These are phyloP conservation scores for Cyclostephanos tholiformis DNA, from an alignment of 108 stramenopile species.

Conservation along the genomic window DNA sequence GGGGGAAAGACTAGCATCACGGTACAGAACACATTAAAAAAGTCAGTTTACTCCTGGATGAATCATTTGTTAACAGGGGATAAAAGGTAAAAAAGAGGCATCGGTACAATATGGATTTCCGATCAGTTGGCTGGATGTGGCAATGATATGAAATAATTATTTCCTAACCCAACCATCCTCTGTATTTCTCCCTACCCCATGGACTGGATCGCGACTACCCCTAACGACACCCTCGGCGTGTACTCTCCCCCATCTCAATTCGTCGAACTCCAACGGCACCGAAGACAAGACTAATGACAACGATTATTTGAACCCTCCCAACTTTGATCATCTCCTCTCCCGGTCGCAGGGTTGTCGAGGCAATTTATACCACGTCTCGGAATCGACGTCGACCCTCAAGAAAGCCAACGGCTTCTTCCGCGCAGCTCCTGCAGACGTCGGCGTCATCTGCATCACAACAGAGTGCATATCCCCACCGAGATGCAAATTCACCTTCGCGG, in stretches of 20 bases:
- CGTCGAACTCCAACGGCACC: not conserved
- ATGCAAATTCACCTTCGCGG: conserved; percentile 15
- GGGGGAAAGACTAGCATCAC: no score
- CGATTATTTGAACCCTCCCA: not conserved
- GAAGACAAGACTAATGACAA: not conserved
- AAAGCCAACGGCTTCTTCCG: not conserved
- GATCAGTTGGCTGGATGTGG: no score
- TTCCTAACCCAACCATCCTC: not conserved
- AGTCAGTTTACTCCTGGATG: no score
- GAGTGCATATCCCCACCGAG: conserved; percentile 18
- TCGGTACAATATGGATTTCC: no score
- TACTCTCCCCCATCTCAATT: not conserved
- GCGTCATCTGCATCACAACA: conserved; percentile 1
- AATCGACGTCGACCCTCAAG: not conserved
- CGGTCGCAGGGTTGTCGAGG: not conserved
- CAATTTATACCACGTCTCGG: not conserved
- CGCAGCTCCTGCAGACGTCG: not conserved
- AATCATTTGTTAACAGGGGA: no score
- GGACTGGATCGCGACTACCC: not conserved
- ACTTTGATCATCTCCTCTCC: conserved; percentile 1
- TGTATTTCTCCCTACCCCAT: not conserved
- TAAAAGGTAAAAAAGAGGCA: no score
- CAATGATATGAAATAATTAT: not conserved
- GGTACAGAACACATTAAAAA: no score
- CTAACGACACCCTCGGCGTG: not conserved